Evolutionary conservation across 2,329 filamentous ascomycete species (phyloP).

Genomic region (Teratosphaeria epicoccoides): DNA sequence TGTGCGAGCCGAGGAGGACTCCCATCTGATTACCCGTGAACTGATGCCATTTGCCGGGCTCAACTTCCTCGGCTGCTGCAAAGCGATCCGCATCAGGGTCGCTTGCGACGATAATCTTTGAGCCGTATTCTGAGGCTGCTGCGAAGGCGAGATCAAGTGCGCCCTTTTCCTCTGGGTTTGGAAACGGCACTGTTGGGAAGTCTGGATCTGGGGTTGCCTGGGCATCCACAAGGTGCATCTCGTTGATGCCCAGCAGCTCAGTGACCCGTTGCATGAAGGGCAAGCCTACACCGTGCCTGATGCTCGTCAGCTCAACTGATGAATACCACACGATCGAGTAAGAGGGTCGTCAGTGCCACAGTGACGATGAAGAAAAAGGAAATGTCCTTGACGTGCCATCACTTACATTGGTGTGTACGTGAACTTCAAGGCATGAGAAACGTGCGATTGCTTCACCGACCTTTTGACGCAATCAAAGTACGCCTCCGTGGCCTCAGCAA

Average conservation of each 20-base stretch:
- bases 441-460: constrained; percentile 22
- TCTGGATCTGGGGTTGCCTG: constrained; percentile 51
- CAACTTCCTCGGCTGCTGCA: constrained; percentile 48
- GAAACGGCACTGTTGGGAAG: constrained; percentile 54
- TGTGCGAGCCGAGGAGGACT: constrained; percentile 47
- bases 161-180: constrained; percentile 55
- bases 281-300: constrained; percentile 41
- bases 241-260: constrained; percentile 15
- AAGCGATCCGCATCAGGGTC: constrained; percentile 58
- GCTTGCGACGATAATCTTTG: constrained; percentile 48
- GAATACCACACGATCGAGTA: neutral
- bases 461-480: constrained; percentile 36
- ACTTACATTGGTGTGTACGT: constrained; percentile 44
- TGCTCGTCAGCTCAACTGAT: neutral
- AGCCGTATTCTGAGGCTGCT: constrained; percentile 40
- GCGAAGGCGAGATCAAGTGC: constrained; percentile 49
- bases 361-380: neutral
- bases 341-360: neutral
- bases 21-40: constrained; percentile 58
- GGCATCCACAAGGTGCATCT: constrained; percentile 37
- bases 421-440: constrained; percentile 24
- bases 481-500: constrained; percentile 31
- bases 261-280: constrained; percentile 36
- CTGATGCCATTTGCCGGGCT: constrained; percentile 45
- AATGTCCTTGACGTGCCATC: neutral